These are phyloP conservation scores for Lactarius pseudohatsudake DNA, from an alignment of 768 basidiomycete species.

Conservation along the genomic window DNA sequence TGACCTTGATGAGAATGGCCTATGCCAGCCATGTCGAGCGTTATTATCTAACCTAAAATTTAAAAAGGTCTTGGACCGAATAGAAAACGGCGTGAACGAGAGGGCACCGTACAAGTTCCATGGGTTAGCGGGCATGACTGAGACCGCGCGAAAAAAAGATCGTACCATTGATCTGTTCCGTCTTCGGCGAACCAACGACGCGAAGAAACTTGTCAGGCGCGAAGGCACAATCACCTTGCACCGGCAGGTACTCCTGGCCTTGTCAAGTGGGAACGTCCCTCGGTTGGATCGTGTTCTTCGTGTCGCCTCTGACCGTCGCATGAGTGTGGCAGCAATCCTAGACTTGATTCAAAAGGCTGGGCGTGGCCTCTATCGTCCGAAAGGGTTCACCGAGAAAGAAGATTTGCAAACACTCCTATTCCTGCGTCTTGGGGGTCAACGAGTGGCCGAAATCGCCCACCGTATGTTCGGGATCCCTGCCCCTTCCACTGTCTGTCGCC, in stretches of 20 bases:
- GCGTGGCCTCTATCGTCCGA: slow-evolving; percentile 3
- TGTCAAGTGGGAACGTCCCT: background rate
- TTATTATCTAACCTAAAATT: background rate
- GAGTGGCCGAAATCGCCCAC: background rate
- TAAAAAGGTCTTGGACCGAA: background rate
- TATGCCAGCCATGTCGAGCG: background rate
- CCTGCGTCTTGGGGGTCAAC: background rate
- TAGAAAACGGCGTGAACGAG: background rate
- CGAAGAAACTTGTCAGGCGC: background rate
- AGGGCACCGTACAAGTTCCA: background rate
- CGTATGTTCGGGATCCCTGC: slow-evolving; percentile 5
- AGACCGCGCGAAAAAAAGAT: background rate
- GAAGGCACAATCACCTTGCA: background rate
- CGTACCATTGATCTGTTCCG: background rate
- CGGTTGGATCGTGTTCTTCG: background rate
- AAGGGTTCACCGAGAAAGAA: slow-evolving; percentile 3
- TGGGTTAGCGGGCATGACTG: background rate
- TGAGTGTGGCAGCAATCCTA: background rate
- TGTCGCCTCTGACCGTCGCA: background rate
- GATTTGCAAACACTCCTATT: slow-evolving; percentile 1
- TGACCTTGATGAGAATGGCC: background rate
- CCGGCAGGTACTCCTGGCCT: slow-evolving; percentile 1
- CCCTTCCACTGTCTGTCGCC: background rate
- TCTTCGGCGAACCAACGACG: background rate
- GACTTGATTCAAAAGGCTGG: background rate